Percentiles rank a stretch among this genome's conserved stretches.
Conservation (phyloP, 345 rosid species). For the Firmiana major region DNA sequence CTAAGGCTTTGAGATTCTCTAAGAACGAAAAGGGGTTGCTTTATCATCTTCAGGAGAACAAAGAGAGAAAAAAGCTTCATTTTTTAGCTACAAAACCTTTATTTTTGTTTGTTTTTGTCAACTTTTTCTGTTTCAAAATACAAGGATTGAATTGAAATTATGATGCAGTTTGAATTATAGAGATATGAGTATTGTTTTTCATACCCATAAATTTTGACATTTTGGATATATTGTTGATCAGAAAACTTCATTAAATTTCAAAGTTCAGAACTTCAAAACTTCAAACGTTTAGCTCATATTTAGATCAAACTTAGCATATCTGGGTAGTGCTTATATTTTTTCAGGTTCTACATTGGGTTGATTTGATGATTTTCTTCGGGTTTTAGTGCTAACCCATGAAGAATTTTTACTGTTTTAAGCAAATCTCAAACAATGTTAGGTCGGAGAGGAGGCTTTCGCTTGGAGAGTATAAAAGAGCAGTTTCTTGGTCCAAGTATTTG, state of each 20-base stretch:
- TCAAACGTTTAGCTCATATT: background rate
- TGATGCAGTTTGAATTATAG: background rate
- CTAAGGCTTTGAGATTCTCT: slow-evolving; percentile 17
- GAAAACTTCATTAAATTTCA: background rate
- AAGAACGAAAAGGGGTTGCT: slow-evolving; percentile 5
- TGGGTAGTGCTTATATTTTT: background rate
- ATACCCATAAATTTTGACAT: background rate
- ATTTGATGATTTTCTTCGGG: slow-evolving; percentile 27
- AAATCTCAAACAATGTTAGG: slow-evolving; percentile 46
- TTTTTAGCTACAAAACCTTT: background rate
- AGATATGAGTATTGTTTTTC: background rate
- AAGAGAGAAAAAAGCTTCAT: background rate
- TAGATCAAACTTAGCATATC: background rate
- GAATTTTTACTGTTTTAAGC: slow-evolving; percentile 57
- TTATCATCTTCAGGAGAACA: background rate
- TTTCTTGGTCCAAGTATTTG: slow-evolving; percentile 80
- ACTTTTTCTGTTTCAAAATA: background rate
- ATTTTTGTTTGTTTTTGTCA: background rate
- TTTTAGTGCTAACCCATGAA: slow-evolving; percentile 39
- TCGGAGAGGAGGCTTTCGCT: slow-evolving; percentile 59
- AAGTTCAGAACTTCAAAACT: background rate
- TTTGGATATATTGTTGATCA: background rate
- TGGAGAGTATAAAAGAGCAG: slow-evolving; percentile 63
- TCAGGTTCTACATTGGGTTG: slow-evolving; percentile 14
- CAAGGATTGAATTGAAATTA: no score